Evolutionary conservation across 1,284 basidiomycete species (phyloP), one percentile per base, ranked within the genome.

Genomic region (Trametes sp.): DNA sequence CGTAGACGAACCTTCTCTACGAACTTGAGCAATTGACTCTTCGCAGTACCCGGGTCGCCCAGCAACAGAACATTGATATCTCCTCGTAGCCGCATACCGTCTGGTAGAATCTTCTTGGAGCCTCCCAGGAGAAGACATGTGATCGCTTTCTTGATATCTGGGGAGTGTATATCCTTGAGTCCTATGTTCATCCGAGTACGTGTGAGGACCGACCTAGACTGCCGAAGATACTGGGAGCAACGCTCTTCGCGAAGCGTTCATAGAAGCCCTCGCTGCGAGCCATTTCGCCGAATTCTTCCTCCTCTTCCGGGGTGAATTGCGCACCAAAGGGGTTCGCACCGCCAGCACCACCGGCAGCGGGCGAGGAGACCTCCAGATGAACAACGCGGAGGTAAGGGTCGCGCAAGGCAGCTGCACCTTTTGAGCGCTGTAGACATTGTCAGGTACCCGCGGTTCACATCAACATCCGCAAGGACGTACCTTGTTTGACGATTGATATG

Each of bases 121-220:
- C 98, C 98, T 28, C 98, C 98, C 72, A 99, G 96, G 10, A 99
- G 81, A 14, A 99, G 81, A 76, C 96, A 98, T 0, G 94, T 89
- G 51, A 99, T 95, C 1, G 98, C 93, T 72, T 98, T 99, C 78
- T 99, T 99, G 74, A 99, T 99, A 75, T 99, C 98, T 93, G 11
- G 31, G 62, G 21, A 9, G 53, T 11, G 50, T 48, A 54, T 61
- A 69, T 59, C 66, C 54, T 19, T 35, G 41, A 29, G n/a, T 38
- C 33, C 24, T 35, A 21, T 29, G 19, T 36, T 4, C 14, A 14
- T 21, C 49, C 42, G 31, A 23, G 21, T 23, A 53, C 4, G 35
- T 49, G 56, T 24, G 33, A 54, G 36, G 28, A 77, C 87, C 59
- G 61, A 95, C 95, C 95, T 41, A 93, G 78, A 75, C 93, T 96